Conservation (phyloP, 73 alveolate genomes). For the Tetrahymena thermophila region DNA sequence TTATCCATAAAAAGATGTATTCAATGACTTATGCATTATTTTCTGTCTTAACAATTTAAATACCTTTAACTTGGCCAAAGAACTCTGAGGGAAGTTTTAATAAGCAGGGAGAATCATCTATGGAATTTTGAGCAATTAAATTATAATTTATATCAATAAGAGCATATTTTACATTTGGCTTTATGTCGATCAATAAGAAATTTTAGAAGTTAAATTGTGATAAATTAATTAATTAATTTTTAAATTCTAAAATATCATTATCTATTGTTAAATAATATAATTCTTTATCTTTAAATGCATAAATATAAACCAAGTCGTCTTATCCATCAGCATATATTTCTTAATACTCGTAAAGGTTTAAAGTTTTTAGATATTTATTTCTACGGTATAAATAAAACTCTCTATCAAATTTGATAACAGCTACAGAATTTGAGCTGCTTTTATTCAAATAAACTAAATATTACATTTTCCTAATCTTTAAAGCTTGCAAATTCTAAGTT, state of each 20-base stretch:
- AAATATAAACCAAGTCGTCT: not conserved
- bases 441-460: not conserved
- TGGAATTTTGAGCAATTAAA: not conserved
- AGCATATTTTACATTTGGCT: not conserved
- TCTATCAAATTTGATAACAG: not conserved
- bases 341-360: not conserved
- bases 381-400: not conserved
- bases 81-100: not conserved
- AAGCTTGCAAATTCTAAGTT: not conserved
- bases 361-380: not conserved
- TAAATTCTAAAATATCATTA: not conserved
- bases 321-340: not conserved
- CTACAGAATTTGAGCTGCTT: not conserved
- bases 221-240: not conserved
- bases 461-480: not conserved
- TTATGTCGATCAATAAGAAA: not conserved
- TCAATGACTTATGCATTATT: not conserved
- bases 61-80: not conserved
- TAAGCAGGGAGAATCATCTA: not conserved
- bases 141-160: not conserved
- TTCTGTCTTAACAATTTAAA: not conserved
- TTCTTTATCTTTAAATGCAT: not conserved
- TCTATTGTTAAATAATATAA: not conserved
- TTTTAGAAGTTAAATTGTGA: not conserved
- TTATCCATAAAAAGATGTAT: not conserved